These are phyloP conservation scores for Aspergillus luchuensis DNA, from an alignment of 2,329 filamentous ascomycete species.

Conservation along the genomic window DNA sequence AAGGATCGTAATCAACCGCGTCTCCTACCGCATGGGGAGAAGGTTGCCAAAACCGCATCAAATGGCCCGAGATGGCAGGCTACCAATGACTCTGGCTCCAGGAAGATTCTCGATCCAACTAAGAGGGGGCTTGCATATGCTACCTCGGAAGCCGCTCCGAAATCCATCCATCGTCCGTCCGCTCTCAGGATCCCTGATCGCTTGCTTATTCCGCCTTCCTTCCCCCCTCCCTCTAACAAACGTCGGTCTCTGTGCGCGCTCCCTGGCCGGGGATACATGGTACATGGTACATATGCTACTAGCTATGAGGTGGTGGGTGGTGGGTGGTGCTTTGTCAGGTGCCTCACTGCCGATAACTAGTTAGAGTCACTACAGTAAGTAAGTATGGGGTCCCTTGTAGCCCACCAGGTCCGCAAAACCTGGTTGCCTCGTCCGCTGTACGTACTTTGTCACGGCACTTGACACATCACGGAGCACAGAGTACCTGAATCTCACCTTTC, in stretches of 20 bases:
- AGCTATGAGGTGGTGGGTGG: background rate
- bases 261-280: constrained; percentile 1
- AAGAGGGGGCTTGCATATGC: constrained; percentile 25
- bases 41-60: background rate
- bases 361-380: background rate
- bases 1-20: constrained; percentile 3
- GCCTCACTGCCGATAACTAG: background rate
- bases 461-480: constrained; percentile 1
- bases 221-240: background rate
- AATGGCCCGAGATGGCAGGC: constrained; percentile 3
- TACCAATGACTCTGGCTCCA: background rate
- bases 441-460: background rate
- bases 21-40: background rate
- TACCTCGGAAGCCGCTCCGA: constrained; percentile 25
- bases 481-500: constrained; percentile 1
- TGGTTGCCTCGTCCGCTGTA: background rate
- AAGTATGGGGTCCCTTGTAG: background rate
- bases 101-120: constrained; percentile 24
- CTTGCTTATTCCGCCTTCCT: constrained; percentile 1
- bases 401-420: background rate
- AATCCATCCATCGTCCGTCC: constrained; percentile 12
- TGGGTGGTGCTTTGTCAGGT: background rate
- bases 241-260: background rate
- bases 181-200: background rate
- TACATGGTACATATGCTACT: constrained; percentile 3